Conservation (phyloP, 768 basidiomycete genomes). For the Brasilioporus rufonigricans region DNA sequence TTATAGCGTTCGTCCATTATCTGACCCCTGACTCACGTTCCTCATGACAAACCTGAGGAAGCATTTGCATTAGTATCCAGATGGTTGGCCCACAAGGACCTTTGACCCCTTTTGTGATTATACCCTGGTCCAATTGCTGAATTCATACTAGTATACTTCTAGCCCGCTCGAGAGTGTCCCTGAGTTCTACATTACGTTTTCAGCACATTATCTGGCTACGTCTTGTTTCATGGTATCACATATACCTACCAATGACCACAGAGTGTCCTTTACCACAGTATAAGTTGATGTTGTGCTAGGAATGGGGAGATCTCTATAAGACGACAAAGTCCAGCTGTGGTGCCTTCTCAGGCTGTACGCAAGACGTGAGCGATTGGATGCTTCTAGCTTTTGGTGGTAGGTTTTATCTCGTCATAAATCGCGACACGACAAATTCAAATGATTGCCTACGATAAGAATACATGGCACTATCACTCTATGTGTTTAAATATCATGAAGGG, state of each 20-base stretch:
- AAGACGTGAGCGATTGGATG: slow-evolving; percentile 55
- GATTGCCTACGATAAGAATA: slow-evolving; percentile 61
- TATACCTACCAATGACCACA: too few relatives aligned
- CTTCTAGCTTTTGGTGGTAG: slow-evolving; percentile 44
- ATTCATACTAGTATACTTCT: not conserved
- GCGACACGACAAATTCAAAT: slow-evolving; percentile 58
- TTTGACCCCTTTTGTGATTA: slow-evolving; percentile 29
- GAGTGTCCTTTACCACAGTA: too few relatives aligned
- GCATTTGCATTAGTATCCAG: slow-evolving; percentile 59
- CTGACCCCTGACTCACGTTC: slow-evolving; percentile 43
- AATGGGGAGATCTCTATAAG: too few relatives aligned
- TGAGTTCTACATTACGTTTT: not conserved
- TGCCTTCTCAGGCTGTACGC: too few relatives aligned
- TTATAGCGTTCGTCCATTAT: slow-evolving; percentile 13
- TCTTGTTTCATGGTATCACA: too few relatives aligned
- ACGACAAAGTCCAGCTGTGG: too few relatives aligned
- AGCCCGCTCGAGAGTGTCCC: not conserved
- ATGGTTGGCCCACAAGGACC: slow-evolving; percentile 48
- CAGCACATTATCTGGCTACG: too few relatives aligned
- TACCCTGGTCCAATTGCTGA: not conserved
- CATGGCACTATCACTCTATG: slow-evolving; percentile 52
- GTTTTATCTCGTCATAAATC: slow-evolving; percentile 54
- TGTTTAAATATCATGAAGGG: not conserved
- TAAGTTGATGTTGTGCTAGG: too few relatives aligned
- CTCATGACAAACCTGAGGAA: slow-evolving; percentile 67